Conservation (phyloP, 2,329 filamentous ascomycete species). For the Venturia carpophila region DNA sequence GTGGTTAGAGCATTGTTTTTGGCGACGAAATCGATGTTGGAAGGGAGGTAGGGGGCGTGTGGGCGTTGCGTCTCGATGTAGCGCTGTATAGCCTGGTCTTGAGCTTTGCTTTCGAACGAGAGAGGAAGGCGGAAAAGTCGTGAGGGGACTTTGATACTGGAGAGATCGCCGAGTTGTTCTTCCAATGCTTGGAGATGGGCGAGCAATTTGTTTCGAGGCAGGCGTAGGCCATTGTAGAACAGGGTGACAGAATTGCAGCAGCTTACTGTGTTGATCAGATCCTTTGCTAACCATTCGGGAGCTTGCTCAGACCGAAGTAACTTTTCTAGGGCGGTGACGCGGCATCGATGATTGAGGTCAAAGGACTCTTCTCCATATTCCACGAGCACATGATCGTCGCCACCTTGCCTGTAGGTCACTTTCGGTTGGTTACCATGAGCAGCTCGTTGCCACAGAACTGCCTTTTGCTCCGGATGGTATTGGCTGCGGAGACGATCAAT, state of each 20-base stretch:
- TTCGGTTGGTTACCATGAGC: slow-evolving; percentile 22
- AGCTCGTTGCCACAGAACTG: background rate
- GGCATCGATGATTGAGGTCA: slow-evolving; percentile 14
- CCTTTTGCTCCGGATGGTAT: slow-evolving; percentile 3
- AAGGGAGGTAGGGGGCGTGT: slow-evolving; percentile 27
- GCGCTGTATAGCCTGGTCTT: slow-evolving; percentile 23
- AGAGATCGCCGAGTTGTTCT: slow-evolving; percentile 33
- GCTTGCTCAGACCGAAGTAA: slow-evolving; percentile 29
- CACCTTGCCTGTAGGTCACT: slow-evolving; percentile 32
- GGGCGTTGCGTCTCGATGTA: slow-evolving; percentile 27
- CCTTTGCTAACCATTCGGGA: background rate
- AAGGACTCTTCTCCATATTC: slow-evolving; percentile 16
- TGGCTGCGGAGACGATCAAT: background rate
- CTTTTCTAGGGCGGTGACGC: slow-evolving; percentile 14
- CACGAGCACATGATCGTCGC: slow-evolving; percentile 22
- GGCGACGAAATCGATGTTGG: slow-evolving; percentile 26
- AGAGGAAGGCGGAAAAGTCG: slow-evolving; percentile 40
- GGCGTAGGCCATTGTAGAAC: slow-evolving; percentile 38
- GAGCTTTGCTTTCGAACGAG: slow-evolving; percentile 33
- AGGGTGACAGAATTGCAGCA: slow-evolving; percentile 23
- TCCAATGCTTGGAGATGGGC: slow-evolving; percentile 33
- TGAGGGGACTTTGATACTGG: slow-evolving; percentile 35
- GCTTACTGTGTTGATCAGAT: slow-evolving; percentile 11
- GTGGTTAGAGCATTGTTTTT: slow-evolving; percentile 32
- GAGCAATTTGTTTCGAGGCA: slow-evolving; percentile 34